A percentile compares a stretch with the other conserved stretches of the same genome.
phyloP scores from a whole-genome alignment of 2,329 filamentous ascomycete genomes.

The Metarhizium brunneum region DNA sequence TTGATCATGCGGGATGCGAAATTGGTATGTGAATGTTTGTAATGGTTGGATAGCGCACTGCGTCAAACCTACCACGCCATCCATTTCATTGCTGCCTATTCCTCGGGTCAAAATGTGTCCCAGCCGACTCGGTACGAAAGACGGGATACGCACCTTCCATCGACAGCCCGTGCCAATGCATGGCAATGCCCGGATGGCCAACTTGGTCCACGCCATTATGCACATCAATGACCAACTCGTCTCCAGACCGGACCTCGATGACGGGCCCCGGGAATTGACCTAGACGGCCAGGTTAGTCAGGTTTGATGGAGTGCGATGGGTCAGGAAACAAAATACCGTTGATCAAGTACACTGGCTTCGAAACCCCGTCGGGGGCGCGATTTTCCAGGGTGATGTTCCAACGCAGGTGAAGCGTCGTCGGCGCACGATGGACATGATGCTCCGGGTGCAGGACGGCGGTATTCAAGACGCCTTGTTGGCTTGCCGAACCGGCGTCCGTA shows the following conservation, averaged over 20 bases:
- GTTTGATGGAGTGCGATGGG: background rate
- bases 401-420: constrained; percentile 19
- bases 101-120: background rate
- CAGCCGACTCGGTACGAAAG: constrained; percentile 18
- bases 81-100: constrained; percentile 43
- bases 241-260: constrained; percentile 34
- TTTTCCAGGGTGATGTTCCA: constrained; percentile 31
- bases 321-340: constrained; percentile 26
- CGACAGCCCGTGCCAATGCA: constrained; percentile 63
- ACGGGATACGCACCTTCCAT: constrained; percentile 36
- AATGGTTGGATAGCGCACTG: constrained; percentile 52
- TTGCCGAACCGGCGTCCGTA: background rate
- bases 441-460: constrained; percentile 27
- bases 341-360: constrained; percentile 38
- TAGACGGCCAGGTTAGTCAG: background rate
- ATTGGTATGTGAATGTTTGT: constrained; percentile 40
- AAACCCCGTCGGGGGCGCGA: constrained; percentile 38
- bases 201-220: constrained; percentile 24
- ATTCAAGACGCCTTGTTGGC: background rate
- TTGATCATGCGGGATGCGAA: constrained; percentile 42
- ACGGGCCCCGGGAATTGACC: constrained; percentile 33
- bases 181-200: constrained; percentile 29
- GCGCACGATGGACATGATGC: constrained; percentile 27
- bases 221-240: constrained; percentile 30
- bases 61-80: constrained; percentile 52